Evolutionary conservation across 2,329 filamentous ascomycete genomes (phyloP).

Genomic region (Rasamsonia emersonii): DNA sequence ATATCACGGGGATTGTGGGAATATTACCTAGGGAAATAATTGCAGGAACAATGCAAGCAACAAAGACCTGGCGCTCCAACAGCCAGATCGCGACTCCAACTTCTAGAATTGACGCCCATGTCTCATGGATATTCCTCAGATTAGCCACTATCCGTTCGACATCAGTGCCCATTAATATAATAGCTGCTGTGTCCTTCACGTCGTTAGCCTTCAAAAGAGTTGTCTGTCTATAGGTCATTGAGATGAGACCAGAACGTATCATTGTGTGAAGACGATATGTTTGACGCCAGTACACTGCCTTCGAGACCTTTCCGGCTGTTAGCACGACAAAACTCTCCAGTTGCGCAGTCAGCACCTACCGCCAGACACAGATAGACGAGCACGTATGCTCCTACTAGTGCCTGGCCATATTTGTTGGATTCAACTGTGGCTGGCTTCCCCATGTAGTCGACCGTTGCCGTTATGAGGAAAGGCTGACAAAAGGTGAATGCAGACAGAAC

Average conservation of each 20-base stretch:
- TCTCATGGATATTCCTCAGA: constrained; percentile 34
- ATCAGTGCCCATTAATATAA: constrained; percentile 41
- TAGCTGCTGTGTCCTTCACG: constrained; percentile 26
- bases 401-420: constrained; percentile 30
- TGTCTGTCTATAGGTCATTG: constrained; percentile 42
- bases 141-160: constrained; percentile 35
- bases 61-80: constrained; percentile 32
- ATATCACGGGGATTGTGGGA: background rate
- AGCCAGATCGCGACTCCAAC: constrained; percentile 39
- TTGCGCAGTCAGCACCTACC: constrained; percentile 14
- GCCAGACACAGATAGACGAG: constrained; percentile 36
- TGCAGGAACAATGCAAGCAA: constrained; percentile 36
- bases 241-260: constrained; percentile 34
- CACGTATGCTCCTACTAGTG: constrained; percentile 35
- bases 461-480: constrained; percentile 29
- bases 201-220: constrained; percentile 21
- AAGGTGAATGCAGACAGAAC: constrained; percentile 27
- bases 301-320: constrained; percentile 21
- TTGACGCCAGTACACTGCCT: constrained; percentile 33
- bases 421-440: constrained; percentile 16
- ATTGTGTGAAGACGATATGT: constrained; percentile 35
- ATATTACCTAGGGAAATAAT: constrained; percentile 3
- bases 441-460: constrained; percentile 26
- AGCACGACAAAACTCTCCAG: constrained; percentile 1
- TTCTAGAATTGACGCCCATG: constrained; percentile 37